These are phyloP conservation scores for Myriosclerotinia duriaeana DNA, from an alignment of 2,329 filamentous ascomycete genomes.

Conservation along the genomic window DNA sequence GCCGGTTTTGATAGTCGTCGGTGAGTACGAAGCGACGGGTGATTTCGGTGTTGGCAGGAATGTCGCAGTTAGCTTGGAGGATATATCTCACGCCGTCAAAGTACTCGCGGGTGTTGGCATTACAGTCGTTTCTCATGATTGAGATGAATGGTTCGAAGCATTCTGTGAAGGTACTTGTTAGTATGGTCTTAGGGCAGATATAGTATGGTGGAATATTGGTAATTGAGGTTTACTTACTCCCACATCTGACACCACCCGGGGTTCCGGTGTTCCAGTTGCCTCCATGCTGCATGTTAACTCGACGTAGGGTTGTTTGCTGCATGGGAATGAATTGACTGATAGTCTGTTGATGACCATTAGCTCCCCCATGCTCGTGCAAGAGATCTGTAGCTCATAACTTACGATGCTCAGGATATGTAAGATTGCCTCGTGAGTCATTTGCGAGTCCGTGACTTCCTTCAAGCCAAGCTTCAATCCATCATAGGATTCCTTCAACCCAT, in stretches of 20 bases:
- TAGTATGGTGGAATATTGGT: background rate
- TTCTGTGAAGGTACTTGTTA: background rate
- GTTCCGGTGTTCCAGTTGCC: background rate
- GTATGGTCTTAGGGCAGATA: background rate
- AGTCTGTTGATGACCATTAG: background rate
- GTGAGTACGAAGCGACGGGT: background rate
- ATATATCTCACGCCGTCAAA: background rate
- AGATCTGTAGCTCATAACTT: background rate
- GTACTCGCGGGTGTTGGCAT: background rate
- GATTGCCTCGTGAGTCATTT: background rate
- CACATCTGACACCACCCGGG: too few species aligned
- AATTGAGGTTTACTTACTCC: conserved; percentile 2
- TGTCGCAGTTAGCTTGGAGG: background rate
- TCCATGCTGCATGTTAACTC: background rate
- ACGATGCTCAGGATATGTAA: background rate
- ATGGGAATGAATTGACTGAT: background rate
- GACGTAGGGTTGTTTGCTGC: background rate
- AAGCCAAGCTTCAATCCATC: background rate
- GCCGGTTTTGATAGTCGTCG: background rate
- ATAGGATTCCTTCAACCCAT: background rate
- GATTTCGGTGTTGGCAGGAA: background rate
- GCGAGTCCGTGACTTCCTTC: background rate
- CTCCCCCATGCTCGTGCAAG: background rate
- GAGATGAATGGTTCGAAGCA: background rate
- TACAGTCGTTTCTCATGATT: background rate